These are phyloP conservation scores for Fremontodendron californicum DNA, from an alignment of 345 rosid genomes.

Conservation along the genomic window DNA sequence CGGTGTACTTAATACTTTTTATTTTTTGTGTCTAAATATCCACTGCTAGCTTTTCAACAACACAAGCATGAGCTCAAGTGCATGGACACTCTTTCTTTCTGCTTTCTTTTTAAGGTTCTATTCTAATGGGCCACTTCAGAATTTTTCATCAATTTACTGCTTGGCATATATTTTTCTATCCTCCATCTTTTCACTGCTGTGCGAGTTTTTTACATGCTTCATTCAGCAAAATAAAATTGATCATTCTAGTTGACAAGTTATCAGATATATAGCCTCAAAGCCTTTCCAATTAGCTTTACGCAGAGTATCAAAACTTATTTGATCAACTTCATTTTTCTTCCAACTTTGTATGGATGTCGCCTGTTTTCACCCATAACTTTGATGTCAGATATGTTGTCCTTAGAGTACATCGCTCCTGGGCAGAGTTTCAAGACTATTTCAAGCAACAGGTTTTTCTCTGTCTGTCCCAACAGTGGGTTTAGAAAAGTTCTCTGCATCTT, in stretches of 20 bases:
- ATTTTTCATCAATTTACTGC: background rate
- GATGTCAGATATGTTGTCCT: conserved; percentile 65
- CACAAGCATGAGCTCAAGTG: background rate
- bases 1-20: background rate
- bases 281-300: background rate
- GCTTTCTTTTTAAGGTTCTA: conserved; percentile 3
- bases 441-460: conserved; percentile 56
- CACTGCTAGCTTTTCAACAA: background rate
- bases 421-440: conserved; percentile 71
- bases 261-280: background rate
- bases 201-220: background rate
- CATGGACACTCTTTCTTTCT: background rate
- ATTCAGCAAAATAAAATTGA: background rate
- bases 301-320: background rate
- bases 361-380: conserved; percentile 34
- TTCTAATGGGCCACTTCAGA: background rate
- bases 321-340: background rate
- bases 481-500: background rate
- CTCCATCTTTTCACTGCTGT: background rate
- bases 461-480: conserved; percentile 5
- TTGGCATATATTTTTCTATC: background rate
- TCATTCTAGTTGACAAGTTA: background rate
- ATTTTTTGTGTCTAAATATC: background rate
- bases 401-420: conserved; percentile 77
- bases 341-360: conserved; percentile 6